phyloP scores from a whole-genome alignment of 169 alveolate genomes.

The Cryptosporidium viatorum region DNA sequence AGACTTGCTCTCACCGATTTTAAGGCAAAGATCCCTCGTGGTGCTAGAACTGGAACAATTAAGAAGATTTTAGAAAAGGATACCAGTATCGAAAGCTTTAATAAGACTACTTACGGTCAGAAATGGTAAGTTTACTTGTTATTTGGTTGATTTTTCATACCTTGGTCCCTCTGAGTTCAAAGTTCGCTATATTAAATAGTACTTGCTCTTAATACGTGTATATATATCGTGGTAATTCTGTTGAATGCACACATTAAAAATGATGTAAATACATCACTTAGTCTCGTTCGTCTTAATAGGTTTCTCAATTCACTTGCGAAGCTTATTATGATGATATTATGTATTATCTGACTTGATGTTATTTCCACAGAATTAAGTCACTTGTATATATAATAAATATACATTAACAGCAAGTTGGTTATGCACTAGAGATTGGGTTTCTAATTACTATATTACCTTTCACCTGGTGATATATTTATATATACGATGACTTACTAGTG shows the following conservation, averaged over 20 bases:
- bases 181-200: not conserved
- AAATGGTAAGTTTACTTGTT: conserved; percentile 77
- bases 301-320: not conserved
- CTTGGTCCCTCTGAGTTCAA: not conserved
- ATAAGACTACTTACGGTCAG: conserved; percentile 86
- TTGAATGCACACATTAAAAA: not conserved
- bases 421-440: not conserved
- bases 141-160: not conserved
- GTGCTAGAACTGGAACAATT: conserved; percentile 88
- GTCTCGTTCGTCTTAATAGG: conserved; percentile 75
- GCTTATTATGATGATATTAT: conserved; percentile 32
- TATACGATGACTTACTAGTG: not conserved
- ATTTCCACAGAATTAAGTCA: not conserved
- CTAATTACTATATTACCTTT: not conserved
- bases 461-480: not conserved
- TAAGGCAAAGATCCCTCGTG: conserved; percentile 88
- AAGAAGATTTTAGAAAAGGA: conserved; percentile 83
- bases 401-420: not conserved
- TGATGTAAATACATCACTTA: conserved; percentile 52
- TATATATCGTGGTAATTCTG: not conserved
- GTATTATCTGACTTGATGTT: conserved; percentile 44
- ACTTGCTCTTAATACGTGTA: no score
- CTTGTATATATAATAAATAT: not conserved
- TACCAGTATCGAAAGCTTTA: conserved; percentile 83
- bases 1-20: conserved; percentile 89